Evolutionary conservation across 2,329 filamentous ascomycete species (phyloP).

Genomic region (Diaporthe aspalathi): DNA sequence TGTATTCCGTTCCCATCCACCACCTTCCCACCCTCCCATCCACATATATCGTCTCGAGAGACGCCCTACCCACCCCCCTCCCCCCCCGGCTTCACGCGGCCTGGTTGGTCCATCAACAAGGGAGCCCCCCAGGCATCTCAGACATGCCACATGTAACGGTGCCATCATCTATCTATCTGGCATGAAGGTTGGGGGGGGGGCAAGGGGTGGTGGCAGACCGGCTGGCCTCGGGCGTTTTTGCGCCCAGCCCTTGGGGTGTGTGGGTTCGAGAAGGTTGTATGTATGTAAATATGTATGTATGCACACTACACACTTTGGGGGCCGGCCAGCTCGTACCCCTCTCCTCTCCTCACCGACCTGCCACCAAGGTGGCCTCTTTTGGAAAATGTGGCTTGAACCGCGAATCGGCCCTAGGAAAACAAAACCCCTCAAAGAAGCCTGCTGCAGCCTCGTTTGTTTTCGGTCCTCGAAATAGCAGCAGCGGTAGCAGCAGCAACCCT

Average conservation of each 20-base stretch:
- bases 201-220: neutral
- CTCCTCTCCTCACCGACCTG: constrained; percentile 13
- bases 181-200: no score
- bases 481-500: neutral
- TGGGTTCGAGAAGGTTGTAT: constrained; percentile 5
- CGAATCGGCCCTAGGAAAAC: neutral
- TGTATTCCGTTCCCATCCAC: neutral
- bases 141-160: constrained; percentile 19
- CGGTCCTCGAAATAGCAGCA: neutral
- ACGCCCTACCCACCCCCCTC: neutral
- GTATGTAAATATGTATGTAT: no score
- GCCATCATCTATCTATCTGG: constrained; percentile 8
- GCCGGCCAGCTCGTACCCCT: neutral
- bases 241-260: neutral
- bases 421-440: constrained; percentile 1
- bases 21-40: neutral
- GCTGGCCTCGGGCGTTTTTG: constrained; percentile 11
- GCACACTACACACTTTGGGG: neutral
- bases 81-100: neutral
- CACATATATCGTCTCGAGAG: neutral
- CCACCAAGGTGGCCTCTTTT: constrained; percentile 17
- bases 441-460: constrained; percentile 6
- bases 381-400: constrained; percentile 3
- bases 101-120: neutral
- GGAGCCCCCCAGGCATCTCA: constrained; percentile 23